A percentile compares a stretch with the other conserved stretches of the same genome.
Conservation (phyloP, 2,329 filamentous ascomycete genomes). For the Orbilia ellipsospora region DNA sequence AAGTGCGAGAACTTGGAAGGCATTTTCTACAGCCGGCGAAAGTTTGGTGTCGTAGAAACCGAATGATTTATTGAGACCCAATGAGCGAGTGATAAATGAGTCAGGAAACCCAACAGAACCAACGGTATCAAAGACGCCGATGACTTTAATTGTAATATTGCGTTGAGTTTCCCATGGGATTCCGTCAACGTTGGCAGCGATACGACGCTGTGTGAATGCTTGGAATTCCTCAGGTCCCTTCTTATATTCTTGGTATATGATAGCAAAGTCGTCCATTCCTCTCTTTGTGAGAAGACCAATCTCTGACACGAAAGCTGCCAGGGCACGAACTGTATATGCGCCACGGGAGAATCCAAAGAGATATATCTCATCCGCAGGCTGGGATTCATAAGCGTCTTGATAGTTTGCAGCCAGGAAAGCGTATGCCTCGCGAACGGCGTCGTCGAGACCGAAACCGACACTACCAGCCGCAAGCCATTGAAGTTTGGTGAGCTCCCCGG, state of each 20-base stretch:
- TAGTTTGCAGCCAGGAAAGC: constrained; percentile 63
- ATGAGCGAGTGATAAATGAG: constrained; percentile 46
- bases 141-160: constrained; percentile 57
- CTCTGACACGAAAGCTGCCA: constrained; percentile 58
- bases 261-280: constrained; percentile 69
- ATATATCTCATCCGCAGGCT: constrained; percentile 61
- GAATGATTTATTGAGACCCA: constrained; percentile 44
- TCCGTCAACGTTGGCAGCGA: constrained; percentile 34
- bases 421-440: constrained; percentile 62
- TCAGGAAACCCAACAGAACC: constrained; percentile 59
- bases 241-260: constrained; percentile 67
- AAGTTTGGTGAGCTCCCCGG: constrained; percentile 57
- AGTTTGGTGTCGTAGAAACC: constrained; percentile 53
- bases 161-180: constrained; percentile 52
- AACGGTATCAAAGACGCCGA: constrained; percentile 68
- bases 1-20: constrained; percentile 69
- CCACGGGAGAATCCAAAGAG: constrained; percentile 62
- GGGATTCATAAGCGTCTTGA: constrained; percentile 59
- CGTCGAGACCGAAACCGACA: constrained; percentile 59
- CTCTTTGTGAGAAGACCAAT: constrained; percentile 60
- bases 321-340: constrained; percentile 62
- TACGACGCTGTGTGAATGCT: constrained; percentile 32
- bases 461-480: constrained; percentile 57
- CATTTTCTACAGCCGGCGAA: constrained; percentile 64
- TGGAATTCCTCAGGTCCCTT: constrained; percentile 46